Conservation (phyloP, 768 basidiomycete genomes). For the Gymnopilus junonius region DNA sequence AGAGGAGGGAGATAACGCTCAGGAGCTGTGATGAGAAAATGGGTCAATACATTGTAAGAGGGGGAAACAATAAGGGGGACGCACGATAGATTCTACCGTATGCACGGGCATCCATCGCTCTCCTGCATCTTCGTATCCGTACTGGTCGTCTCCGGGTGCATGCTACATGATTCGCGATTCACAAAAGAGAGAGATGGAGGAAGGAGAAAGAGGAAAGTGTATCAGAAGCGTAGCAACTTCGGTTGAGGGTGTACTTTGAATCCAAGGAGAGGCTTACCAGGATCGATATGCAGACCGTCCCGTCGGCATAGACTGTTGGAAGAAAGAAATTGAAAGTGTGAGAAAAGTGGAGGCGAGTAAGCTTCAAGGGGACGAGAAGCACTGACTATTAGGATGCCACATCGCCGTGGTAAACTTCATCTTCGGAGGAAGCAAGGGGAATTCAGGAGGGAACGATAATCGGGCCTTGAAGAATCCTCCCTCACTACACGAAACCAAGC, state of each 20-base stretch:
- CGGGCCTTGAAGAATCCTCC: conserved; percentile 96
- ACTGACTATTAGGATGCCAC: conserved; percentile 97
- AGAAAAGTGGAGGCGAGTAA: not conserved
- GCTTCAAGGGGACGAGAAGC: not conserved
- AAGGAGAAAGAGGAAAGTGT: not conserved
- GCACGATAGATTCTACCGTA: conserved; percentile 93
- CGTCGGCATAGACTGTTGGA: conserved; percentile 84
- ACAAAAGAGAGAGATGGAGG: not conserved
- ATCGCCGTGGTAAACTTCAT: conserved; percentile 95
- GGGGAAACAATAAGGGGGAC: conserved; percentile 29
- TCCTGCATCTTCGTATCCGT: conserved; percentile 94
- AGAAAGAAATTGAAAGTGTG: conserved; percentile 2
- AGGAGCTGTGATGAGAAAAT: conserved; percentile 63
- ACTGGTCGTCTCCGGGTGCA: conserved; percentile 95
- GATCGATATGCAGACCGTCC: conserved; percentile 95
- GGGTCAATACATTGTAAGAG: conserved; percentile 3
- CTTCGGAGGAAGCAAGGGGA: conserved; percentile 90
- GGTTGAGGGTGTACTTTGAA: no score
- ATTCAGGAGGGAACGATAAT: conserved; percentile 88
- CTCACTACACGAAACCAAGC: conserved; percentile 58
- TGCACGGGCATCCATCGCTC: conserved; percentile 99
- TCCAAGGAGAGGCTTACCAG: conserved; percentile 57
- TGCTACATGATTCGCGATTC: conserved; percentile 61
- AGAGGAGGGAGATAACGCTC: conserved; percentile 94
- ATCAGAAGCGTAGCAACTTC: no score